Evolutionary conservation across 2,329 filamentous ascomycete species (phyloP), one percentile per base, ranked within the genome.

Genomic region (Xylariaceae sp.): DNA sequence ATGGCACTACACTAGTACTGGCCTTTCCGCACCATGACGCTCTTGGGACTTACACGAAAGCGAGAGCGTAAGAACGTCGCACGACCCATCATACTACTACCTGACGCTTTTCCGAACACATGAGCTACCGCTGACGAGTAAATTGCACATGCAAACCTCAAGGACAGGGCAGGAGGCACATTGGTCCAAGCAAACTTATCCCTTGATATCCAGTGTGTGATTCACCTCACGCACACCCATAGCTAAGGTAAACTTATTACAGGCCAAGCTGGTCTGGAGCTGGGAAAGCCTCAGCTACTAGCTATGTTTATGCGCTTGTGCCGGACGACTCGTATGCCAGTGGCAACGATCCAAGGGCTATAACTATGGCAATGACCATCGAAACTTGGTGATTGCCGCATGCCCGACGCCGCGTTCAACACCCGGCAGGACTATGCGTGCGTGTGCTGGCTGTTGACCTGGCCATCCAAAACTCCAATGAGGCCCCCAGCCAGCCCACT

Each of bases 11-110:
- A n/a, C n/a, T n/a, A n/a, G n/a, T n/a, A n/a, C n/a, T n/a, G n/a
- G n/a, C n/a, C n/a, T n/a, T n/a, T n/a, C n/a, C n/a, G n/a, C 33
- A 33, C 41, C 41, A 16, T 45, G 33, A 44, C 41, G 47, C 24
- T 36, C 34, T 46, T 43, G 39, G 45, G 43, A 49, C 43, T 26
- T 26, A 33, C 29, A 29, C 36, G 31, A 41, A 37, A 24, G 36
- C 28, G 40, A 33, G 31, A 36, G 52, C 21, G 24, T 36, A 36
- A 48, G 52, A 43, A 56, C 56, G 57, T 60, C 47, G 57, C 57
- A 60, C 53, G 24, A 60, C 44, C 39, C 5, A 14, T 23, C 50
- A 36, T 53, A 36, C 49, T 47, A 6, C 41, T 19, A 26, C 29
- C 43, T 45, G 28, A 28, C 36, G 47, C 26, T 28, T 33, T 55